These are phyloP conservation scores for Nicotiana tabacum DNA, from an alignment of 257 asterid genomes.

Conservation along the genomic window DNA sequence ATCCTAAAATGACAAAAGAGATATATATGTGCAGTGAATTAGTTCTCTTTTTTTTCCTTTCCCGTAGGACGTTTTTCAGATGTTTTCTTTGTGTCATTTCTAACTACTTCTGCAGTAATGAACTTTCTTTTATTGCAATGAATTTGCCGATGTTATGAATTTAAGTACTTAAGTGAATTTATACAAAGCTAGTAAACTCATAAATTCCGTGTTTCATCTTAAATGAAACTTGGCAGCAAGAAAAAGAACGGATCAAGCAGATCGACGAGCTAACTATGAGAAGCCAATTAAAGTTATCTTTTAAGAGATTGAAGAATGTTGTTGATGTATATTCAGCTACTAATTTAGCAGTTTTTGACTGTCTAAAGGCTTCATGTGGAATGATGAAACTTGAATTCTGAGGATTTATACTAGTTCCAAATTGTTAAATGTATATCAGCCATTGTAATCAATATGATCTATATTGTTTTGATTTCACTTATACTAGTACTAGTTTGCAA, in stretches of 20 bases:
- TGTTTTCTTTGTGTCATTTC: not conserved
- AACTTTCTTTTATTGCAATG: not conserved
- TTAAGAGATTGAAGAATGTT: not conserved
- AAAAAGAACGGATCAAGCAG: slow-evolving; percentile 22
- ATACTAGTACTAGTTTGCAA: not conserved
- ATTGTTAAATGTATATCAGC: not conserved
- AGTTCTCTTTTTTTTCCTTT: not conserved
- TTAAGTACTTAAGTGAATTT: not conserved
- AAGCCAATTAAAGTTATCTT: not conserved
- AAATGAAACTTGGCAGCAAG: slow-evolving; percentile 28
- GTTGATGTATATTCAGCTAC: not conserved
- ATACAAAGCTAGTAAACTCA: not conserved
- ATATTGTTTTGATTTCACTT: not conserved
- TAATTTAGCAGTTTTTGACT: not conserved
- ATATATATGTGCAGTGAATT: not conserved
- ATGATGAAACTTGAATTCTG: not conserved
- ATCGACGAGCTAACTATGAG: slow-evolving; percentile 16
- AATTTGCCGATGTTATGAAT: not conserved
- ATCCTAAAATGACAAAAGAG: not conserved
- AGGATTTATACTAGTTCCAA: not conserved
- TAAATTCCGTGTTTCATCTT: not conserved
- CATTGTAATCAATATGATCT: not conserved
- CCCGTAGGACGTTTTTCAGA: not conserved
- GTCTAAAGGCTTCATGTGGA: not conserved
- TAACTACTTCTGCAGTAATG: not conserved